Conservation (phyloP, 306 rosid genomes). For the Coriaria nepalensis region DNA sequence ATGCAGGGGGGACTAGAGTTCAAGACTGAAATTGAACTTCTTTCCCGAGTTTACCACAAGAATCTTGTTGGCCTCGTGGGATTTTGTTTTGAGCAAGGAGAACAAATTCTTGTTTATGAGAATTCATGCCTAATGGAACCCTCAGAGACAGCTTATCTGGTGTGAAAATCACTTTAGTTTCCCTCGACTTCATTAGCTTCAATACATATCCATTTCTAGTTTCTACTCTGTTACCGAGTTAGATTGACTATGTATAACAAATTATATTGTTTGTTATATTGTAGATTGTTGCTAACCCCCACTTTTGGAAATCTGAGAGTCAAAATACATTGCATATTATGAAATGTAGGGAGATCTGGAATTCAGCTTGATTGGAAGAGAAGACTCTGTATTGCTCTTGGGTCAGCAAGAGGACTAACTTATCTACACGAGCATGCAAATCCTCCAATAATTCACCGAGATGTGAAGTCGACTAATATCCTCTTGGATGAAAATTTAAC, state of each 20-base stretch:
- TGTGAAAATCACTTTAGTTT: conserved; percentile 9
- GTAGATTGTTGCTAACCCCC: too few relatives aligned
- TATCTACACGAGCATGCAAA: conserved; percentile 91
- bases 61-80: conserved; percentile 91
- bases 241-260: too few relatives aligned
- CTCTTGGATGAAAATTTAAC: conserved; percentile 67
- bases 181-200: neutral
- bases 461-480: conserved; percentile 73
- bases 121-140: conserved; percentile 74
- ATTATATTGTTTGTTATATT: too few relatives aligned
- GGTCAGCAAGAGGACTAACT: conserved; percentile 93
- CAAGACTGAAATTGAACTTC: conserved; percentile 90
- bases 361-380: conserved; percentile 89
- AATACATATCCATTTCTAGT: too few relatives aligned
- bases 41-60: conserved; percentile 97
- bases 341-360: conserved; percentile 54
- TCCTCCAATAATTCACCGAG: conserved; percentile 94
- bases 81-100: conserved; percentile 93
- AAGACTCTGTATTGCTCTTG: conserved; percentile 82
- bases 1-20: conserved; percentile 91
- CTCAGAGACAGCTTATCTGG: conserved; percentile 72
- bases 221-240: too few relatives aligned
- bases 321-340: neutral
- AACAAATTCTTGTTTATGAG: conserved; percentile 92
- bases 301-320: neutral